Evolutionary conservation across 257 asterid genomes (phyloP).

Genomic region (Jacaranda mimosifolia): DNA sequence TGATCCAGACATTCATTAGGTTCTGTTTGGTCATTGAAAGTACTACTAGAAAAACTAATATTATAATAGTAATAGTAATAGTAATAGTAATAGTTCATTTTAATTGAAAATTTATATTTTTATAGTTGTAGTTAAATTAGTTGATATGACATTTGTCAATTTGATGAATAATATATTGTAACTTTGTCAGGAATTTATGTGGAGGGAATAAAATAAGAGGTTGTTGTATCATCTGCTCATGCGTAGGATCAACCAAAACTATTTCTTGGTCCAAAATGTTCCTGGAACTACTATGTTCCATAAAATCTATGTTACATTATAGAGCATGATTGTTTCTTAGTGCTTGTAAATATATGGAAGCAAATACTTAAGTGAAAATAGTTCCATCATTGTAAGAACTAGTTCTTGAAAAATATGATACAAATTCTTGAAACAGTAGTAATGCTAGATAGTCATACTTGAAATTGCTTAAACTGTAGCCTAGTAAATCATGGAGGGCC

Average conservation of each 20-base stretch:
- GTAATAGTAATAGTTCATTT: too few relatives aligned
- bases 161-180: slow-evolving; percentile 28
- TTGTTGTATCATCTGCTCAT: slow-evolving; percentile 88
- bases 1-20: too few relatives aligned
- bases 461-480: background rate
- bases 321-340: background rate
- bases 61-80: too few relatives aligned
- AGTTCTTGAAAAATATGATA: slow-evolving; percentile 12
- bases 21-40: too few relatives aligned
- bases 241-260: slow-evolving; percentile 35
- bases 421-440: background rate
- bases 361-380: background rate
- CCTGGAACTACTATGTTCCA: background rate
- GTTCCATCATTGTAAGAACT: background rate
- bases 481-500: background rate
- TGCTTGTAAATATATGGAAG: background rate
- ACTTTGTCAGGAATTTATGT: slow-evolving; percentile 71
- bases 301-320: background rate
- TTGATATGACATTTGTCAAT: slow-evolving; percentile 9
- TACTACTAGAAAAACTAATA: too few relatives aligned
- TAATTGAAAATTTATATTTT: too few relatives aligned
- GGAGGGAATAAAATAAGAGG: slow-evolving; percentile 92
- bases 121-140: too few relatives aligned
- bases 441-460: background rate
- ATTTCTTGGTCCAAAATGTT: slow-evolving; percentile 44